Evolutionary conservation across 2,329 filamentous ascomycete species (phyloP).

Genomic region (Trichoderma oligosporum): DNA sequence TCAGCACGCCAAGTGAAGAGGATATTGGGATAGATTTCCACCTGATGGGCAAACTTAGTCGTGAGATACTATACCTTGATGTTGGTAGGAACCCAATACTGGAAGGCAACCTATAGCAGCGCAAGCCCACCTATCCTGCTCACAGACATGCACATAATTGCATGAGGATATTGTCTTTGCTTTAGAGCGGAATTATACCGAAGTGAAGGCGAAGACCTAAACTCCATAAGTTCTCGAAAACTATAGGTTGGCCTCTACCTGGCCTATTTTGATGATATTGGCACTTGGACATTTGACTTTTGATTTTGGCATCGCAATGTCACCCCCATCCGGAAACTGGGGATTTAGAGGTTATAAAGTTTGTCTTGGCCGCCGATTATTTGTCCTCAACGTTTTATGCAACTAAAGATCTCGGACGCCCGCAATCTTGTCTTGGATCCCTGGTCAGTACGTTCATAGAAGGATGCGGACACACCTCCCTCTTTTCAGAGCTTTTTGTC

Average conservation of each 20-base stretch:
- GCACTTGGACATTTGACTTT: not conserved
- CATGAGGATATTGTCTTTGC: too few relatives aligned
- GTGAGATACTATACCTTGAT: not conserved
- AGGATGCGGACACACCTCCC: not conserved
- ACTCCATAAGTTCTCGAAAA: too few relatives aligned
- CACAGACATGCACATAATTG: too few relatives aligned
- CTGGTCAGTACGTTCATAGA: not conserved
- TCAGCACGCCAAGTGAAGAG: not conserved
- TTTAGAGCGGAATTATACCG: too few relatives aligned
- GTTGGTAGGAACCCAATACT: not conserved
- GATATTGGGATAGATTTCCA: not conserved
- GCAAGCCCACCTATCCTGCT: too few relatives aligned
- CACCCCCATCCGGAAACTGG: not conserved
- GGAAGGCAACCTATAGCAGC: too few relatives aligned
- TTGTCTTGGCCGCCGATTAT: constrained; percentile 5
- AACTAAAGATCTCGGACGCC: constrained; percentile 2
- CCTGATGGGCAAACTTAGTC: not conserved
- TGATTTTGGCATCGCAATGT: not conserved
- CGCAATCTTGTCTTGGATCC: not conserved
- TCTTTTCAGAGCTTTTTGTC: not conserved
- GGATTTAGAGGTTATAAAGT: constrained; percentile 1
- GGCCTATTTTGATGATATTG: not conserved
- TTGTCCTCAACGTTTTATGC: not conserved
- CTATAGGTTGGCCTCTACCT: not conserved
- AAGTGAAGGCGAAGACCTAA: too few relatives aligned